A percentile compares a stretch with the other conserved stretches of the same genome.
Conservation (phyloP, 139 green algal species). For the Asterochloris erici region DNA sequence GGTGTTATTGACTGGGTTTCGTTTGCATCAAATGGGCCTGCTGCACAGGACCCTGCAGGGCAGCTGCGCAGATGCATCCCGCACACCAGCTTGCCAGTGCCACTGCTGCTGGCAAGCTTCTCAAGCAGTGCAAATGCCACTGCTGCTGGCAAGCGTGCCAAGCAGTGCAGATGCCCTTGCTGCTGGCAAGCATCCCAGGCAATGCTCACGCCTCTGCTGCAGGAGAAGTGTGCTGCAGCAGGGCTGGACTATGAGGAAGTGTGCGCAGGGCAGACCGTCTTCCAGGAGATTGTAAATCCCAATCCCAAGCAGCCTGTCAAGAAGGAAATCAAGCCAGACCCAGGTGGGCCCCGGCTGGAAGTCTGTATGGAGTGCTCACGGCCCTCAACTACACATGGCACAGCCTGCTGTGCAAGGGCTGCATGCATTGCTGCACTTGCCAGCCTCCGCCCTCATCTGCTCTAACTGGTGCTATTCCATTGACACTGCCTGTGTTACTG, state of each 20-base stretch:
- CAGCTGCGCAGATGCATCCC: too few species aligned
- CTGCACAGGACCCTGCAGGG: too few species aligned
- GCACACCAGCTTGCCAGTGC: too few species aligned
- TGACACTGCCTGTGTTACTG: neutral
- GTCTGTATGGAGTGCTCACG: neutral
- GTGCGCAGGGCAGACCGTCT: neutral
- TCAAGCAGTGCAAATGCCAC: too few species aligned
- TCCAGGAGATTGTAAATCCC: neutral
- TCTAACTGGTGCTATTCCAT: neutral
- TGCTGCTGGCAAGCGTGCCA: too few species aligned
- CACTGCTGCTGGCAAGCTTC: too few species aligned
- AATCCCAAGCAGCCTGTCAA: neutral
- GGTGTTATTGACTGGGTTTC: too few species aligned
- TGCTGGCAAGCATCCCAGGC: neutral
- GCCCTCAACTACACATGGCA: neutral
- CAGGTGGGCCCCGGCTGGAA: neutral
- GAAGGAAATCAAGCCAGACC: neutral
- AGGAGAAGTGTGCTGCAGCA: constrained; percentile 9
- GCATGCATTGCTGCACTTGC: neutral
- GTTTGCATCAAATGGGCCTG: too few species aligned
- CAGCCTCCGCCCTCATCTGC: neutral
- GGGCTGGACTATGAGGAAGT: constrained; percentile 15
- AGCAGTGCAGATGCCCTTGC: neutral
- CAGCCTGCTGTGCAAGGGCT: too few species aligned
- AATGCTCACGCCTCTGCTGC: neutral